These are phyloP conservation scores for Populus hybrid DNA, from an alignment of 441 rosid species.

Conservation along the genomic window DNA sequence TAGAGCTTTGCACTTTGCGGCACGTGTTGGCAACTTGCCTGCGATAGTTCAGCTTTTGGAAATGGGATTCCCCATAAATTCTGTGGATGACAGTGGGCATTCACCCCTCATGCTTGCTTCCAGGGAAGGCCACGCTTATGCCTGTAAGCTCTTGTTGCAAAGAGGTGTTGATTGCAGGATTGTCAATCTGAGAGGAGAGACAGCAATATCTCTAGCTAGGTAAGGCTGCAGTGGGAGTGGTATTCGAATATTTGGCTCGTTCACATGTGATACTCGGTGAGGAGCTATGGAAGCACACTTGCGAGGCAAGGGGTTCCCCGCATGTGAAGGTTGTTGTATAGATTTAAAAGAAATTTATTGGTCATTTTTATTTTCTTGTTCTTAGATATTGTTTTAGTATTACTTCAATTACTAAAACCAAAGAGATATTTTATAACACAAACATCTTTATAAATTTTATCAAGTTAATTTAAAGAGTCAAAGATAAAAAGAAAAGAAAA, in stretches of 20 bases:
- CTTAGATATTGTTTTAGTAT: too few relatives aligned
- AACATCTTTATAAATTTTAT: too few relatives aligned
- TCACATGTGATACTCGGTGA: constrained; percentile 31
- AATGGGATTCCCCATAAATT: constrained; percentile 19
- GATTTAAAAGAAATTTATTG: too few relatives aligned
- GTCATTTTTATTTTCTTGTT: too few relatives aligned
- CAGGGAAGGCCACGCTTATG: constrained; percentile 29
- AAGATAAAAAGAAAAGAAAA: too few relatives aligned
- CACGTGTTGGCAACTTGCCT: constrained; percentile 23
- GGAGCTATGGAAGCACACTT: constrained; percentile 32
- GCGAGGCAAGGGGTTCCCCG: neutral
- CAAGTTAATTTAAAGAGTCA: too few relatives aligned
- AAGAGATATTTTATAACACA: too few relatives aligned
- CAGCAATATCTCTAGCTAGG: constrained; percentile 26
- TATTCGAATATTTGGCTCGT: constrained; percentile 28
- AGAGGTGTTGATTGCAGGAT: constrained; percentile 24
- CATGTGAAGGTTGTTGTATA: too few relatives aligned
- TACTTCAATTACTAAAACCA: too few relatives aligned
- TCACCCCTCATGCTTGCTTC: constrained; percentile 34
- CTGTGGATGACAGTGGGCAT: constrained; percentile 27
- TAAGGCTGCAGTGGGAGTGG: constrained; percentile 31
- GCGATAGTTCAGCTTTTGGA: constrained; percentile 27
- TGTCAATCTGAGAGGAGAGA: constrained; percentile 23
- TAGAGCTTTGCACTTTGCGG: constrained; percentile 32
- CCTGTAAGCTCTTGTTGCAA: constrained; percentile 30